These are phyloP conservation scores for Patellifolia procumbens DNA, from an alignment of 179 eudicot species.

Conservation along the genomic window DNA sequence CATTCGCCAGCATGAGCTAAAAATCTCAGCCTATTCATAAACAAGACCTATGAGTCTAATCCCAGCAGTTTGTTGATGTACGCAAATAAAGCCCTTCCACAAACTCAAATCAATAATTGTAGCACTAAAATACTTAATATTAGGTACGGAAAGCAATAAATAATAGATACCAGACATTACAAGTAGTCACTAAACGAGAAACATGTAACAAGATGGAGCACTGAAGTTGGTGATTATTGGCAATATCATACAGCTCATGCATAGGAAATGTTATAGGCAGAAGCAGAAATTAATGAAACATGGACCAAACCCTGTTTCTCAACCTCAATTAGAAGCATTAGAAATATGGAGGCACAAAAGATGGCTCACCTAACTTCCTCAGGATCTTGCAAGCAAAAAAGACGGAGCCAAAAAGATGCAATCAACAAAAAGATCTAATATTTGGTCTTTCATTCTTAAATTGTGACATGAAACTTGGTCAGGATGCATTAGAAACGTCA, in stretches of 20 bases:
- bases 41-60: background rate
- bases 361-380: no score
- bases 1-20: slow-evolving; percentile 11
- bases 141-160: background rate
- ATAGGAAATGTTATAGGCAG: background rate
- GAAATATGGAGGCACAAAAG: background rate
- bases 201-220: background rate
- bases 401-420: no score
- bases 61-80: background rate
- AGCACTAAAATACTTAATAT: background rate
- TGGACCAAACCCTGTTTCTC: background rate
- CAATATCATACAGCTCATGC: background rate
- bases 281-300: background rate
- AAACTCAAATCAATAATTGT: background rate
- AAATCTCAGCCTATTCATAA: background rate
- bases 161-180: background rate
- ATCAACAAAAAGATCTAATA: background rate
- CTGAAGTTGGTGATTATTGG: background rate
- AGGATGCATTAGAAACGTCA: background rate
- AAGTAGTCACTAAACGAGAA: background rate
- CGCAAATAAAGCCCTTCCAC: background rate
- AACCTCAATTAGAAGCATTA: background rate
- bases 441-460: background rate
- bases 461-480: background rate
- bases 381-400: no score